Evolutionary conservation across 106 monocot species (phyloP).

Genomic region (Phalaenopsis aphrodite): DNA sequence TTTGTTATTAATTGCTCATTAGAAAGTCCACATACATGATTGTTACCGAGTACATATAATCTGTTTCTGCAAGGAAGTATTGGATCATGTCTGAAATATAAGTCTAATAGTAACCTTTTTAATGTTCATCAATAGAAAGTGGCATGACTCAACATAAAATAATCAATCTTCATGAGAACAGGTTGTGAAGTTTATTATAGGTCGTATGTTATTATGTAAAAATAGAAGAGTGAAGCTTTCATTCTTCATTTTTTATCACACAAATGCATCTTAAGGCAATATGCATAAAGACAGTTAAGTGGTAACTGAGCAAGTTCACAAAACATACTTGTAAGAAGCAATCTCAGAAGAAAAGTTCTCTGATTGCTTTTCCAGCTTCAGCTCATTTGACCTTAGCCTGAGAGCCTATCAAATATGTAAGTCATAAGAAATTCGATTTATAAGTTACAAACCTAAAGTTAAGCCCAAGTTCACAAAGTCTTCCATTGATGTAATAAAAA

Average conservation of each 20-base stretch:
- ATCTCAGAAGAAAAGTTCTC: slow-evolving; percentile 62
- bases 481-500: not conserved
- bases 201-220: not conserved
- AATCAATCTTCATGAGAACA: not conserved
- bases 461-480: not conserved
- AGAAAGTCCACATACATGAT: not conserved
- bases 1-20: not conserved
- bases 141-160: not conserved
- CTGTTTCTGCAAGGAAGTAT: not conserved
- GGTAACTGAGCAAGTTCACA: not conserved
- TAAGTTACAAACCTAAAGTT: not conserved
- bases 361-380: slow-evolving; percentile 86
- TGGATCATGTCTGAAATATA: not conserved
- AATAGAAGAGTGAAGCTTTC: not conserved
- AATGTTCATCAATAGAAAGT: not conserved
- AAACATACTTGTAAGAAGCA: slow-evolving; percentile 76
- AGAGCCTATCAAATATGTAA: slow-evolving; percentile 51
- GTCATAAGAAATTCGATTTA: not conserved
- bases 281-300: not conserved
- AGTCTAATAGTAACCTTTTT: not conserved
- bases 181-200: not conserved
- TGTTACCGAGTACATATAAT: not conserved
- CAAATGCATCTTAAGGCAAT: not conserved
- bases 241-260: not conserved
- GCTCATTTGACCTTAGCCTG: slow-evolving; percentile 91